phyloP scores from a whole-genome alignment of 2,329 filamentous ascomycete genomes.

The Nothophoma quercina region DNA sequence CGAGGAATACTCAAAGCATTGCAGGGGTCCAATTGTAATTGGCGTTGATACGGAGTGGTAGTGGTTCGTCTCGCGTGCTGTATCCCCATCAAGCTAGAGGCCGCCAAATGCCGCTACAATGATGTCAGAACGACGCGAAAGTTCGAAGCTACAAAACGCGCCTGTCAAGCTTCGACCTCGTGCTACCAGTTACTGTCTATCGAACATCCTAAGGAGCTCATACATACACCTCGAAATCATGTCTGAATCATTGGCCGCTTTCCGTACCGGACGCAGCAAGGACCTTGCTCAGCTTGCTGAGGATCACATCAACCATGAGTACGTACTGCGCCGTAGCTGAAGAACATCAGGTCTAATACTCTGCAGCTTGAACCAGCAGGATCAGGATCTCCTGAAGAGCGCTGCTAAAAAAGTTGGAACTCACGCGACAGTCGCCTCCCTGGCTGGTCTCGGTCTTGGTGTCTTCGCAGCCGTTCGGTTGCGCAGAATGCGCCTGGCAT shows the following conservation, averaged over 20 bases:
- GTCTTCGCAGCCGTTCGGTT: conserved; percentile 62
- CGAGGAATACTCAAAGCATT: too few relatives aligned
- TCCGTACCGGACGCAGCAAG: conserved; percentile 37
- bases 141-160: conserved; percentile 8
- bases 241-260: conserved; percentile 43
- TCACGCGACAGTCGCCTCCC: conserved; percentile 65
- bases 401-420: conserved; percentile 64
- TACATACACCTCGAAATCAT: conserved; percentile 18
- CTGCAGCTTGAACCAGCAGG: conserved; percentile 58
- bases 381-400: conserved; percentile 64
- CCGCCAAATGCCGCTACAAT: background rate
- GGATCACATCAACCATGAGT: conserved; percentile 46
- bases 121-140: conserved; percentile 14
- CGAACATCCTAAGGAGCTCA: background rate
- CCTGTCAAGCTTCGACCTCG: background rate
- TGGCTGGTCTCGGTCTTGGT: conserved; percentile 67
- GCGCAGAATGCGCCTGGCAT: conserved; percentile 61
- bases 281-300: conserved; percentile 42
- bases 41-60: background rate
- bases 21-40: background rate
- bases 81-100: conserved; percentile 7
- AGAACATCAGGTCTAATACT: conserved; percentile 1
- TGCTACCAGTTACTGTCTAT: background rate
- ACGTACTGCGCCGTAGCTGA: conserved; percentile 3
- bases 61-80: conserved; percentile 3